These are phyloP conservation scores for Ceratocystis colombiana DNA, from an alignment of 2,329 filamentous ascomycete genomes.

Conservation along the genomic window DNA sequence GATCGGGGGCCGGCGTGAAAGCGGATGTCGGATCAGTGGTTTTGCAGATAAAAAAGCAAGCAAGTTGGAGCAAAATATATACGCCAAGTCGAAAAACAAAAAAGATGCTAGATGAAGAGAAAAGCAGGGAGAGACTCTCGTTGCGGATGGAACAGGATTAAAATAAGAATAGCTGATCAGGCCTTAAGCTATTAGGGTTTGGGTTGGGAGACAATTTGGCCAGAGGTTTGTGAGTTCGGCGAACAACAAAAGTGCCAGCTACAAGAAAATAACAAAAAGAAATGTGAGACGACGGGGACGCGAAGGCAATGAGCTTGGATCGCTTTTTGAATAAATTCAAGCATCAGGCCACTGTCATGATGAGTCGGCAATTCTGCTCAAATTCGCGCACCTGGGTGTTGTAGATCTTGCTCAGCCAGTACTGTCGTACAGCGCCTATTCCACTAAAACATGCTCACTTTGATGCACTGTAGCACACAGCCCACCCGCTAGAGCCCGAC, in stretches of 20 bases:
- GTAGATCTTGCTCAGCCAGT: background rate
- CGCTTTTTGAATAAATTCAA: background rate
- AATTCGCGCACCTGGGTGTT: constrained; percentile 18
- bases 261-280: background rate
- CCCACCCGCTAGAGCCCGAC: background rate
- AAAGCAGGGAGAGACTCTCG: background rate
- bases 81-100: background rate
- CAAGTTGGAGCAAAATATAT: background rate
- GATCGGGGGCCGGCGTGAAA: background rate
- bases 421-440: background rate
- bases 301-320: background rate
- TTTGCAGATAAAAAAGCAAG: background rate
- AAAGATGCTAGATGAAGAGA: background rate
- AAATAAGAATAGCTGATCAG: constrained; percentile 9
- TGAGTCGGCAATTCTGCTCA: constrained; percentile 18
- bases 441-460: background rate
- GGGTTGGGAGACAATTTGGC: background rate
- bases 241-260: background rate
- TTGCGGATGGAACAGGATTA: background rate
- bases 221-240: background rate
- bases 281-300: background rate
- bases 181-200: background rate
- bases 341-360: background rate
- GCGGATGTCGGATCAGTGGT: background rate
- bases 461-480: background rate